Base-by-base conservation (phyloP, 2,329 filamentous ascomycete genomes). In the Orbilia javanica region DNA sequence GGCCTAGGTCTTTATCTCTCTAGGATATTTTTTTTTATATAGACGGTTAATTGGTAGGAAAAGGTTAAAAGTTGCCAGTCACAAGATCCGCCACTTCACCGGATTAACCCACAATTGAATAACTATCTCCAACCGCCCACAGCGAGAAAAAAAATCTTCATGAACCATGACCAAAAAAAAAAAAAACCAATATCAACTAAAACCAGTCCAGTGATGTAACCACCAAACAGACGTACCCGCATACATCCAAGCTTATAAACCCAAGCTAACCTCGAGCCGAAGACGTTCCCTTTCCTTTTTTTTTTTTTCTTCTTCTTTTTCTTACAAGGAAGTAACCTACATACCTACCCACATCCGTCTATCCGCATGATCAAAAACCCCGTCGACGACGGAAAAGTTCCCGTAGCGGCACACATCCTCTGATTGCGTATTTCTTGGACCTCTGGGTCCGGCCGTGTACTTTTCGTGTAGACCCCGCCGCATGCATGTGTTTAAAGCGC, bases 401-500 rank as follows among this genome's bases (percentile, higher is more conserved):
- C 50, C 27, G 27, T 53, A 11, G 31, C 31, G 5, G 10, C 25
- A 3, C 44, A n/a, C n/a, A n/a, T n/a, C n/a, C n/a, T n/a, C n/a
- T n/a, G n/a, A n/a, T n/a, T n/a, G n/a, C n/a, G n/a, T n/a, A n/a
- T n/a, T n/a, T n/a, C n/a, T n/a, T n/a, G n/a, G n/a, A n/a, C n/a
- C n/a, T n/a, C n/a, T n/a, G n/a, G n/a, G n/a, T n/a, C n/a, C 15
- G 50, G 4, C 25, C 50, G 50, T 53, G 50, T 53, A 10, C 50
- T 53, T 53, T 53, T 53, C 50, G 50, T 53, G 50, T 53, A 53
- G 50, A 13, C 27, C 39, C n/a, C 6, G 42, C 42, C 22, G 18
- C 18, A 46, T 46, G 42, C 42, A 7, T 10, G 6, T 5, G 42
- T 46, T 46, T 4, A 18, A 4, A 22, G 50, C 50, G 50, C 50